These are phyloP conservation scores for Zygosaccharomyces pseudobailii DNA, from an alignment of 1,139 yeast species.

Conservation along the genomic window DNA sequence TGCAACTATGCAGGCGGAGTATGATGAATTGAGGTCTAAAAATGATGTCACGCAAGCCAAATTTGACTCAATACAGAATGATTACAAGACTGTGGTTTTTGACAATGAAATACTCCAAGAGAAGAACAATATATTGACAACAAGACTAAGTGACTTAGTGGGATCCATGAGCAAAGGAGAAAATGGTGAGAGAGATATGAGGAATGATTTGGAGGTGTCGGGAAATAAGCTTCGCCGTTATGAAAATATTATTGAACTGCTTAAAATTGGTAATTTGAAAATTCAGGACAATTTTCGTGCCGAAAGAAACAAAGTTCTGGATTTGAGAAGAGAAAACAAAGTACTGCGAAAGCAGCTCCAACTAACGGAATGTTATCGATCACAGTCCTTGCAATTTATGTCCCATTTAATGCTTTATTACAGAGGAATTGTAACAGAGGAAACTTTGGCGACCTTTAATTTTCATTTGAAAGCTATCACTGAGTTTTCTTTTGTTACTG, in stretches of 20 bases:
- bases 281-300: slow-evolving; percentile 18
- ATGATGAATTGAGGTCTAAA: background rate
- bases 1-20: background rate
- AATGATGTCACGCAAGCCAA: background rate
- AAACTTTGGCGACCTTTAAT: slow-evolving; percentile 18
- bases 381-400: slow-evolving; percentile 24
- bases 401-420: slow-evolving; percentile 25
- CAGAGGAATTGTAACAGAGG: slow-evolving; percentile 17
- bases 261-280: slow-evolving; percentile 16
- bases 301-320: slow-evolving; percentile 23
- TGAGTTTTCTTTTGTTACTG: slow-evolving; percentile 9
- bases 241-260: slow-evolving; percentile 10
- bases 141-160: slow-evolving; percentile 13
- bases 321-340: slow-evolving; percentile 15
- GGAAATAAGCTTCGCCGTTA: slow-evolving; percentile 9
- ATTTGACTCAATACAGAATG: background rate
- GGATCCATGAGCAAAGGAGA: slow-evolving; percentile 12
- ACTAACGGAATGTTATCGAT: slow-evolving; percentile 18
- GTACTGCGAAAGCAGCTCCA: slow-evolving; percentile 13
- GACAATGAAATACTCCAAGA: slow-evolving; percentile 15
- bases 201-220: slow-evolving; percentile 11
- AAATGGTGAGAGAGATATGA: slow-evolving; percentile 11
- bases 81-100: slow-evolving; percentile 8
- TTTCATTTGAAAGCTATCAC: slow-evolving; percentile 14
- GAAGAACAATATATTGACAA: slow-evolving; percentile 14